These are phyloP conservation scores for Prunus mume DNA, from an alignment of 306 rosid genomes.

Conservation along the genomic window DNA sequence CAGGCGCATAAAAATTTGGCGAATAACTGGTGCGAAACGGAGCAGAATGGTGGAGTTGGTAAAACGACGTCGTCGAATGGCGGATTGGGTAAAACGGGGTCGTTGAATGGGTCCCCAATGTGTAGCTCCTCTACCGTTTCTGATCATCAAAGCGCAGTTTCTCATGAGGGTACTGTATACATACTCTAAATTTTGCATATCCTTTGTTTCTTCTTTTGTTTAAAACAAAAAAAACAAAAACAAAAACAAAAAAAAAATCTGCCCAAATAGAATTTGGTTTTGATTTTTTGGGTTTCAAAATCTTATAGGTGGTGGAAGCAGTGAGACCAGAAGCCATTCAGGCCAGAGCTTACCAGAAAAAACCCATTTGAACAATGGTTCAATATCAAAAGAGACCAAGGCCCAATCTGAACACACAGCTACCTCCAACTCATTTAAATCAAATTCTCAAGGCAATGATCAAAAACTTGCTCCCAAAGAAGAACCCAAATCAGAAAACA, in stretches of 20 bases:
- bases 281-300: not conserved
- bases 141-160: constrained; percentile 37
- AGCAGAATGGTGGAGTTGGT: constrained; percentile 1
- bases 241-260: not conserved
- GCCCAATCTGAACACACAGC: constrained; percentile 34
- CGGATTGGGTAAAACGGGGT: constrained; percentile 27
- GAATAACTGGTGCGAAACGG: constrained; percentile 6
- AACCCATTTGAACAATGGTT: constrained; percentile 11
- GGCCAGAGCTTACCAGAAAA: constrained; percentile 32
- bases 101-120: constrained; percentile 37
- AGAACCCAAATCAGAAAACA: constrained; percentile 5
- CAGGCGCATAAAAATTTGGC: not conserved
- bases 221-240: too few species aligned
- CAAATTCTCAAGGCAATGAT: constrained; percentile 2
- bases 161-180: constrained; percentile 51
- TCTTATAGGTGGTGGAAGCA: constrained; percentile 50
- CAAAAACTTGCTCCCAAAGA: not conserved
- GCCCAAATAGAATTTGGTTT: not conserved
- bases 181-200: not conserved
- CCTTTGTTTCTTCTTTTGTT: not conserved
- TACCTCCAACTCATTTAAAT: constrained; percentile 23
- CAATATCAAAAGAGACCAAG: constrained; percentile 16
- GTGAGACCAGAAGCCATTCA: constrained; percentile 48
- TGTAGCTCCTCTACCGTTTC: constrained; percentile 58
- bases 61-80: constrained; percentile 21